Evolutionary conservation across 371 early-diverging fungal species (phyloP).

Genomic region (Mortierella sp.): DNA sequence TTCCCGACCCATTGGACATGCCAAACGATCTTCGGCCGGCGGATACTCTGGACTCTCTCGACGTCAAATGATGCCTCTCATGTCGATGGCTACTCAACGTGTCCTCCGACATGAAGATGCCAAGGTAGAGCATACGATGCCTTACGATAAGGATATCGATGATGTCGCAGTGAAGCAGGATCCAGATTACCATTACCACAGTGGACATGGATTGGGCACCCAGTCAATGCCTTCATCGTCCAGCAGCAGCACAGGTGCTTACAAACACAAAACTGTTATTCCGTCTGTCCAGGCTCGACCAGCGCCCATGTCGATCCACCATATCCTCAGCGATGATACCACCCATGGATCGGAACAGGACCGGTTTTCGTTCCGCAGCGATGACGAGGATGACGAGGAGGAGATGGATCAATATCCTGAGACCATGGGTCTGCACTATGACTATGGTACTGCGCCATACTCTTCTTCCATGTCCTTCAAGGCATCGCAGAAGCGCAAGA

Average conservation of each 20-base stretch:
- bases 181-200: neutral
- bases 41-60: conserved; percentile 16
- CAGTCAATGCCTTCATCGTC: neutral
- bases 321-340: conserved; percentile 24
- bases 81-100: conserved; percentile 29
- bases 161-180: conserved; percentile 15
- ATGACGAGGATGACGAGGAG: neutral
- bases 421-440: conserved; percentile 5
- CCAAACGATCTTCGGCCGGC: conserved; percentile 11
- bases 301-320: conserved; percentile 35
- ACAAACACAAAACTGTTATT: conserved; percentile 7
- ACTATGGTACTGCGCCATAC: neutral
- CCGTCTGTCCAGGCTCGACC: conserved; percentile 22
- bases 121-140: conserved; percentile 15
- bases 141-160: conserved; percentile 14
- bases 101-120: conserved; percentile 38
- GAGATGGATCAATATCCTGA: neutral
- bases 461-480: neutral
- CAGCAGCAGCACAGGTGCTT: neutral
- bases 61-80: conserved; percentile 31
- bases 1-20: neutral
- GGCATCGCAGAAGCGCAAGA: conserved; percentile 26
- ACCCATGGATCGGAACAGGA: conserved; percentile 5
- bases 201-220: conserved; percentile 4
- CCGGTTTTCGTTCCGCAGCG: conserved; percentile 3